Evolutionary conservation across 2,329 filamentous ascomycete genomes (phyloP), one percentile per base, ranked within the genome.

Genomic region (Aspergillus floridensis): DNA sequence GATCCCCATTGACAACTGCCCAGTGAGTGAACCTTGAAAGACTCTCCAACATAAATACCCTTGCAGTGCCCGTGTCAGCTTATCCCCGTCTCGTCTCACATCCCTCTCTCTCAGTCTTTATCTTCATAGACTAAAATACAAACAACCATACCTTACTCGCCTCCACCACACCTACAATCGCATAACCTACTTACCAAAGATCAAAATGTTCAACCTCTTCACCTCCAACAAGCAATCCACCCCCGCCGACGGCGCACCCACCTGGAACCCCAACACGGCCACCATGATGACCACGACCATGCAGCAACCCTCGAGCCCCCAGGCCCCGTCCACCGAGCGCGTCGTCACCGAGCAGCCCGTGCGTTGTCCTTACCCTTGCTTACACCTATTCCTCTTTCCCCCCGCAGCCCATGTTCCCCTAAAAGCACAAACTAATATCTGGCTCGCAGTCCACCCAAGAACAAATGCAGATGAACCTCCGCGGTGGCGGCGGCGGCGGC

Each of bases 401-500:
- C 26, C 26, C 26, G 26, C 26, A 10, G 26, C 26, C 7, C 26
- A 29, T 29, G 26, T 24, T 44, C 19, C 8, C 14, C 1, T 4
- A 22, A 22, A 22, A 22, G 4, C 16, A 16, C 31, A 48, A 14
- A 19, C 55, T 61, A 44, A 59, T 22, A 1, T 21, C 2, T 32
- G 11, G 4, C 10, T 6, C 21, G 26, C 26, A 68, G 64, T 56
- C 44, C n/a, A 46, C 53, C 22, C 64, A 65, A 24, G 64, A 65
- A 49, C 55, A 60, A 41, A 69, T 60, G 60, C 51, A 64, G 10
- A 64, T 69, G 68, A 60, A 68, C 41, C 57, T 72, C 44, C 70
- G 70, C 50, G 69, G 70, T 63, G 70, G 69, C 59, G 68, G 66
- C 22, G 64, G 49, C n/a, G 68, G 66, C 38, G 68, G 68, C 21